phyloP scores from a whole-genome alignment of 768 basidiomycete genomes.

The Xerocomus spinulosus region DNA sequence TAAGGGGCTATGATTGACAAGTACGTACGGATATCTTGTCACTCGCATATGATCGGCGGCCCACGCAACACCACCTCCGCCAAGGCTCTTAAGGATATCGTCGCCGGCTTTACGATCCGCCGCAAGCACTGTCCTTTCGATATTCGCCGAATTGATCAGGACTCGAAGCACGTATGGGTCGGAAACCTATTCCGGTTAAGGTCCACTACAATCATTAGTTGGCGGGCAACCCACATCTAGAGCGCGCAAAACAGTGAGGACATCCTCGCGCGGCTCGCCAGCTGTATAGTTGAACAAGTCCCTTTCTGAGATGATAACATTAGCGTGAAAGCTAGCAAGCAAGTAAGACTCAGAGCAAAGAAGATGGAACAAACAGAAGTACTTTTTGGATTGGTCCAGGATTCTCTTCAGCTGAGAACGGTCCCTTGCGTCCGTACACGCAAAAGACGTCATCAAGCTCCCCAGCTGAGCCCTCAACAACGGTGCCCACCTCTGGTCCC shows the following conservation, averaged over 20 bases:
- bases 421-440: slow-evolving; percentile 69
- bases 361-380: slow-evolving; percentile 26
- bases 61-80: slow-evolving; percentile 56
- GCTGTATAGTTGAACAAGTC: slow-evolving; percentile 77
- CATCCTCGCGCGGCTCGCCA: slow-evolving; percentile 63
- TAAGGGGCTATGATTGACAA: neutral
- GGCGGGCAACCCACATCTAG: slow-evolving; percentile 53
- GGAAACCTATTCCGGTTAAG: slow-evolving; percentile 49
- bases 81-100: slow-evolving; percentile 38
- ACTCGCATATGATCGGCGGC: slow-evolving; percentile 60
- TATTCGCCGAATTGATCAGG: slow-evolving; percentile 66
- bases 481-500: slow-evolving; percentile 60
- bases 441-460: slow-evolving; percentile 59
- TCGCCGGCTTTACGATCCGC: slow-evolving; percentile 62
- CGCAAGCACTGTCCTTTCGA: slow-evolving; percentile 72
- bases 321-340: slow-evolving; percentile 38
- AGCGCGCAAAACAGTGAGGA: slow-evolving; percentile 75
- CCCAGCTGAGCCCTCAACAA: slow-evolving; percentile 64
- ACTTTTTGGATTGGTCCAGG: slow-evolving; percentile 60
- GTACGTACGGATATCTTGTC: slow-evolving; percentile 57
- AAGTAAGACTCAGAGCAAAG: slow-evolving; percentile 6
- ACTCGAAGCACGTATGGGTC: slow-evolving; percentile 74
- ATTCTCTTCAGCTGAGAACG: slow-evolving; percentile 51
- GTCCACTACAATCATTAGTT: neutral
- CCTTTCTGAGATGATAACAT: slow-evolving; percentile 60